Evolutionary conservation across 2,329 filamentous ascomycete species (phyloP), one percentile per base, ranked within the genome.

Genomic region (Emergomyces orientalis): DNA sequence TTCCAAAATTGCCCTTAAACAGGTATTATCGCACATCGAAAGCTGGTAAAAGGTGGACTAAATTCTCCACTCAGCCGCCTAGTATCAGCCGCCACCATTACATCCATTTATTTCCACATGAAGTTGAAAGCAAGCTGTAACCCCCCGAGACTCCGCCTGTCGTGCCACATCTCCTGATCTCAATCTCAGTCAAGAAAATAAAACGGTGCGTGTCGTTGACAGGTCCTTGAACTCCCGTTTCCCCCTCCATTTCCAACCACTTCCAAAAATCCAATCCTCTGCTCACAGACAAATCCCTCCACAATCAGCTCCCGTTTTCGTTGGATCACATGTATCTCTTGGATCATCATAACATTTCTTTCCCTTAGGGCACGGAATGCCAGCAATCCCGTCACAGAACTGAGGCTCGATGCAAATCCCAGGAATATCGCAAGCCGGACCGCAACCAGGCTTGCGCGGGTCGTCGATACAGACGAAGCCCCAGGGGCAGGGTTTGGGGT

Each of bases 351-450:
- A 49, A 52, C 59, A 60, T 17, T n/a, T 51, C 43, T 52, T 49
- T 17, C 59, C 59, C 7, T n/a, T 3, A 9, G 41, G 43, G 30
- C 59, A 60, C 13, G 7, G 45, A 37, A 60, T 49, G 14, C 45
- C 59, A 22, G 59, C 59, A 39, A 60, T 34, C 43, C 59, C 59
- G 2, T 45, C 59, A 25, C 59, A 60, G 59, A 60, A 60, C 22
- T 30, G 25, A 17, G 41, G 17, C 45, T 34, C 52, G 22, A 60
- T 45, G 34, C 59, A 60, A 2, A 60, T 52, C 14, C 59, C 59
- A 19, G 39, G 39, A 25, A 27, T 49, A 27, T 56, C 54, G 32
- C 54, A 56, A 22, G 54, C 54, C 54, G 39, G 39, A n/a, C 54
- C 32, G 6, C 54, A 56, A 6, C 54, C 54, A 11, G 54, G 54